These are phyloP conservation scores for Rheum nobile DNA, from an alignment of 148 eudicot species.

Conservation along the genomic window DNA sequence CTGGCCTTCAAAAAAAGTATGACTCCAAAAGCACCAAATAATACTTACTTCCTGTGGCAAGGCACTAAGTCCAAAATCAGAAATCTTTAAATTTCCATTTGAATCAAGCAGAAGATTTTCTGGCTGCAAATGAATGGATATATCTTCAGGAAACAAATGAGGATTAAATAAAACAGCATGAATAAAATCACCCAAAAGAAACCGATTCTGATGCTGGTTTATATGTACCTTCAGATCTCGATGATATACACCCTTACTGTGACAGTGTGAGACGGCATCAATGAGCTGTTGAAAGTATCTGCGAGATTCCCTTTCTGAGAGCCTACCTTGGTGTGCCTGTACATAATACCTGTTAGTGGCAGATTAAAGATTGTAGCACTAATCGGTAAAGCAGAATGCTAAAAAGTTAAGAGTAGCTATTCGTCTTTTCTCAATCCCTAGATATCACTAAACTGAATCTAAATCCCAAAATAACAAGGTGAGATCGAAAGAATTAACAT, in stretches of 20 bases:
- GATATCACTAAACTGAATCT: background rate
- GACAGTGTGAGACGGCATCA: conserved; percentile 91
- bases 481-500: background rate
- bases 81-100: conserved; percentile 73
- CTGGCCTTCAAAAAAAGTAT: background rate
- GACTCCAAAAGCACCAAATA: background rate
- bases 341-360: conserved; percentile 14
- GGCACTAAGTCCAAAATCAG: conserved; percentile 97
- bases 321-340: conserved; percentile 72
- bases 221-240: conserved; percentile 81
- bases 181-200: background rate
- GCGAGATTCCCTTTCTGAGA: conserved; percentile 70
- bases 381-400: background rate
- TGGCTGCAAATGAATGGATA: conserved; percentile 40
- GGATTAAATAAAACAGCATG: background rate
- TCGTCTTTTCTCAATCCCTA: background rate
- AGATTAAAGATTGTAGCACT: background rate
- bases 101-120: conserved; percentile 91
- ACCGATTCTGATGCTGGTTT: background rate
- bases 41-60: conserved; percentile 71
- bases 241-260: conserved; percentile 88
- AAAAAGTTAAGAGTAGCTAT: background rate
- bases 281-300: conserved; percentile 90
- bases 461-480: background rate
- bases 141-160: background rate